These are phyloP conservation scores for Penstemon barbatus DNA, from an alignment of 257 asterid genomes.

Conservation along the genomic window DNA sequence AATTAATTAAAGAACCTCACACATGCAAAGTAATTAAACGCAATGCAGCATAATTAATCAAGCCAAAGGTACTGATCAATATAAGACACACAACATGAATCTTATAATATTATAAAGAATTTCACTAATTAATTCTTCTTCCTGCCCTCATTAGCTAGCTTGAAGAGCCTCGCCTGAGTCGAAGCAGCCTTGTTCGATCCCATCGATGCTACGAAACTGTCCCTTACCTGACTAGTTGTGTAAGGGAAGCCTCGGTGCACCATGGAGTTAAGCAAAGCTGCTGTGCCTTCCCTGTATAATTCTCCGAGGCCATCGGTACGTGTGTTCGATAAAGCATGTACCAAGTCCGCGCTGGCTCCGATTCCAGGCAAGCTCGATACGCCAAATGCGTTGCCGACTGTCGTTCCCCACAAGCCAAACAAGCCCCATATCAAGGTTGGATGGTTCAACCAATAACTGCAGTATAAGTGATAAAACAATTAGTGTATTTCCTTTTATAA, in stretches of 20 bases:
- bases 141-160: conserved; percentile 77
- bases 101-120: conserved; percentile 23
- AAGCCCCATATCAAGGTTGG: conserved; percentile 56
- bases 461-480: conserved; percentile 1
- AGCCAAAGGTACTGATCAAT: conserved; percentile 27
- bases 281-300: conserved; percentile 94
- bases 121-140: conserved; percentile 9
- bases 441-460: conserved; percentile 69
- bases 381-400: conserved; percentile 49
- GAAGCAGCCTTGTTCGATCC: conserved; percentile 72
- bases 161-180: conserved; percentile 78
- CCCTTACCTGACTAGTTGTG: conserved; percentile 71
- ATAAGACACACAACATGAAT: conserved; percentile 6
- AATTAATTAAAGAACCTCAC: conserved; percentile 25
- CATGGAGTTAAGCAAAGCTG: conserved; percentile 89
- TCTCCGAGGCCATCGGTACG: conserved; percentile 68
- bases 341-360: conserved; percentile 54
- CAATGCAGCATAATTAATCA: conserved; percentile 17
- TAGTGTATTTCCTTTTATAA: background rate
- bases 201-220: conserved; percentile 58
- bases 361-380: conserved; percentile 36
- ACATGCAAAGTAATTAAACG: conserved; percentile 2
- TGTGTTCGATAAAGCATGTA: conserved; percentile 70
- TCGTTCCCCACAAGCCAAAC: conserved; percentile 51
- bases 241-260: conserved; percentile 60